Evolutionary conservation across 352 stramenopile genomes (phyloP).

Genomic region (Elongisporangium anandrum): DNA sequence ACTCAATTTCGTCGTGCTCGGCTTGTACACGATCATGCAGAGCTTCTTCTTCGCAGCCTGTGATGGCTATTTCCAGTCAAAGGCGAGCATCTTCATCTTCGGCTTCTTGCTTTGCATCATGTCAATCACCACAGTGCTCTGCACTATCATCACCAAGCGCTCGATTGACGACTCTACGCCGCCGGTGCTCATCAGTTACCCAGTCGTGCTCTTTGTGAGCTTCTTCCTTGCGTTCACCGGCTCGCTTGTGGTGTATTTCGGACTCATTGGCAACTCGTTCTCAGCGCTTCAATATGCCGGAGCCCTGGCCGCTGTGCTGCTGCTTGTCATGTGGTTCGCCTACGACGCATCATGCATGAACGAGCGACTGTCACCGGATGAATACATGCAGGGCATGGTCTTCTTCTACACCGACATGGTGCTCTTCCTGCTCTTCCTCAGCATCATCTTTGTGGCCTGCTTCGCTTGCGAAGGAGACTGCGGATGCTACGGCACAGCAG

Average conservation of each 20-base stretch:
- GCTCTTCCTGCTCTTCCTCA: slow-evolving; percentile 72
- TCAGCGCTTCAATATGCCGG: slow-evolving; percentile 48
- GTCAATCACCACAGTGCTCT: slow-evolving; percentile 50
- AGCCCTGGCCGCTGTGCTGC: slow-evolving; percentile 44
- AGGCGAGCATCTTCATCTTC: slow-evolving; percentile 64
- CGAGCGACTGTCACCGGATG: slow-evolving; percentile 63
- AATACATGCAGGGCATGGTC: slow-evolving; percentile 83
- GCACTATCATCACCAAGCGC: slow-evolving; percentile 39
- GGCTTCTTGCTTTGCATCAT: slow-evolving; percentile 59
- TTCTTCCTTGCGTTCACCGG: slow-evolving; percentile 57
- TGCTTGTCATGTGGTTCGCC: slow-evolving; percentile 80
- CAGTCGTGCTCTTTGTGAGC: slow-evolving; percentile 37
- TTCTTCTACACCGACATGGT: slow-evolving; percentile 85
- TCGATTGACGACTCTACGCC: slow-evolving; percentile 24
- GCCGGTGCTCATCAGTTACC: slow-evolving; percentile 51
- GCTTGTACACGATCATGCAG: slow-evolving; percentile 50
- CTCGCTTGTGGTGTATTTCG: slow-evolving; percentile 59
- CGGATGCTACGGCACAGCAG: slow-evolving; percentile 63
- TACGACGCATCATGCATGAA: slow-evolving; percentile 80
- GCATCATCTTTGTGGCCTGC: slow-evolving; percentile 74
- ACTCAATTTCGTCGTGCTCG: slow-evolving; percentile 63
- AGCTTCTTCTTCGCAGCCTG: slow-evolving; percentile 55
- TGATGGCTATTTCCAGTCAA: slow-evolving; percentile 52
- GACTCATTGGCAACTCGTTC: slow-evolving; percentile 45
- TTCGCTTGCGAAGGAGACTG: slow-evolving; percentile 77